Evolutionary conservation across 306 rosid species (phyloP), one percentile per base, ranked within the genome.

Genomic region (Lagenaria siceraria): DNA sequence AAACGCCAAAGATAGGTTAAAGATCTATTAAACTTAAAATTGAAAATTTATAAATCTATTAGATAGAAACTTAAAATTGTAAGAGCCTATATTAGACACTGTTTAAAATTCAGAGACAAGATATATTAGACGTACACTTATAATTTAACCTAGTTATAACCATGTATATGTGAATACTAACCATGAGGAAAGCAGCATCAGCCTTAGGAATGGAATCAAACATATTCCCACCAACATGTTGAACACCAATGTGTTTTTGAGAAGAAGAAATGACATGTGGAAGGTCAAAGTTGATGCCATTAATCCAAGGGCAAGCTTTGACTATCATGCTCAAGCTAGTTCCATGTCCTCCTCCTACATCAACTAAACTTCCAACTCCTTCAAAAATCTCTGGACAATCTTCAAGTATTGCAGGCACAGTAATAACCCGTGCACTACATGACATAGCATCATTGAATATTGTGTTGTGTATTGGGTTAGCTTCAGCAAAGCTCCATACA

Each of bases 341-440:
- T 4, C 97, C 98, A 10, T 83, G 82, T 13, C 97, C 98, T 0
- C 92, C 93, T 4, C 97, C 98, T 2, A 88, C 97, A 64, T 93
- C 97, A 8, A 93, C 98, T 48, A 93, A 38, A 5, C 81, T 80
- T 0, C 7, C 8, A 17, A 91, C 0, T 10, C 93, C 97, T 13
- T 79, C 71, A 49, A 91, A 87, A 4, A 60, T 78, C 76, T 88
- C 86, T n/a, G 43, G 3, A 65, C 90, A 88, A 33, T 72, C 79
- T 13, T 74, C 63, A 49, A 87, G 8, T 4, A 88, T 36, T 0
- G 79, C 69, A 4, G 85, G 81, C 83, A 93, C 74, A 1, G 15
- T 40, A 1, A 65, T 1, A 10, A 63, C 8, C 58, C 81, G 82
- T 2, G 96, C 85, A 43, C 72, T 81, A 59, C 90, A 87, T 1